These are phyloP conservation scores for Wickerhamomyces silvicola DNA, from an alignment of 805 yeast genomes.

Conservation along the genomic window DNA sequence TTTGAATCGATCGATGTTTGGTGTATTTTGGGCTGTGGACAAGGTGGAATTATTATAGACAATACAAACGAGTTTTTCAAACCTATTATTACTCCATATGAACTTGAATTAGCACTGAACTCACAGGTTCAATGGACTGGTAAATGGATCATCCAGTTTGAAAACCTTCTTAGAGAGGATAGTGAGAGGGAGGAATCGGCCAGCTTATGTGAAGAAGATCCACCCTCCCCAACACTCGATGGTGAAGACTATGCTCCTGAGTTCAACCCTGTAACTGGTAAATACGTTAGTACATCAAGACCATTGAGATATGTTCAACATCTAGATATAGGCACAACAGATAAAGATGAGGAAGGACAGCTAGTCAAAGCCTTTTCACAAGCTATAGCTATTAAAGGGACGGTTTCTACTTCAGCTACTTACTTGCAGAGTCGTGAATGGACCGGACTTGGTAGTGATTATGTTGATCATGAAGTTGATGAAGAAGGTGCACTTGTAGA, in stretches of 20 bases:
- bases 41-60: constrained; percentile 86
- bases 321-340: constrained; percentile 47
- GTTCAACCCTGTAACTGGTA: constrained; percentile 87
- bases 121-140: constrained; percentile 87
- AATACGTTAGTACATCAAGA: constrained; percentile 55
- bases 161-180: constrained; percentile 38
- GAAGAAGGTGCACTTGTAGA: constrained; percentile 69
- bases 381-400: constrained; percentile 59
- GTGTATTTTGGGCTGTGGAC: constrained; percentile 93
- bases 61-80: constrained; percentile 73
- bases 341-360: constrained; percentile 26
- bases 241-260: constrained; percentile 61
- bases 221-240: constrained; percentile 8
- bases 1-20: constrained; percentile 92
- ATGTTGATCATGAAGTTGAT: constrained; percentile 31
- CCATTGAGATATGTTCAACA: constrained; percentile 70
- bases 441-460: constrained; percentile 92
- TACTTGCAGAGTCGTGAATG: constrained; percentile 68
- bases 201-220: constrained; percentile 10
- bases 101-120: constrained; percentile 71
- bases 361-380: constrained; percentile 52
- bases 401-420: constrained; percentile 85
- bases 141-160: constrained; percentile 83
- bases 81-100: constrained; percentile 93
- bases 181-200: constrained; percentile 24